phyloP scores from a whole-genome alignment of 352 stramenopile species.

The Pythium chondricola region DNA sequence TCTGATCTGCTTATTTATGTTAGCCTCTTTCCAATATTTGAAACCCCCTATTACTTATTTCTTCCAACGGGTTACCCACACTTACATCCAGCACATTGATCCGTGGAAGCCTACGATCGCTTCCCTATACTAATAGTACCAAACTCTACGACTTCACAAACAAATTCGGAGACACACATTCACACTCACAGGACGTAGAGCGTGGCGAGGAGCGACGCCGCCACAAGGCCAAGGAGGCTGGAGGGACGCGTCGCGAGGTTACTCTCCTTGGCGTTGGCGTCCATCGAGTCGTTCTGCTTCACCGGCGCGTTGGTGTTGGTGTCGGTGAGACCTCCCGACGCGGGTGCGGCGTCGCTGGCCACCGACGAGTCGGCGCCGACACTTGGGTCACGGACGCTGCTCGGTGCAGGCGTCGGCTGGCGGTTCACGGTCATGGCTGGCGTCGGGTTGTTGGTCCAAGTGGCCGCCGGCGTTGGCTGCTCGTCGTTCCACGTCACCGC shows the following conservation, averaged over 20 bases:
- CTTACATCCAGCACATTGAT: too few species aligned
- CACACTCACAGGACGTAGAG: slow-evolving; percentile 5
- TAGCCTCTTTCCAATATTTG: too few species aligned
- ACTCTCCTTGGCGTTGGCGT: slow-evolving; percentile 1
- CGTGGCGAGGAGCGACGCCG: not conserved
- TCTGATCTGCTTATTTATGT: too few species aligned
- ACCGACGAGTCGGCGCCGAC: not conserved
- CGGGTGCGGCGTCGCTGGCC: not conserved
- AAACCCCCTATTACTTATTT: too few species aligned
- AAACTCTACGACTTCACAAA: too few species aligned
- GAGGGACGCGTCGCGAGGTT: slow-evolving; percentile 1
- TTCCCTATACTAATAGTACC: too few species aligned
- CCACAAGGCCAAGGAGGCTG: slow-evolving; percentile 3
- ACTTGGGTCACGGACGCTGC: too few species aligned
- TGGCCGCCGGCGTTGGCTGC: not conserved
- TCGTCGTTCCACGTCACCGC: not conserved
- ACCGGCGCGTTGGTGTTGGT: not conserved
- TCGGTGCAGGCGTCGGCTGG: slow-evolving; percentile 4
- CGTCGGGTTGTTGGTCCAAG: not conserved
- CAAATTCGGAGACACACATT: too few species aligned
- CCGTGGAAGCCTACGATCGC: too few species aligned
- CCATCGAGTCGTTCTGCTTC: slow-evolving; percentile 1
- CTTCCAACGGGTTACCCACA: too few species aligned
- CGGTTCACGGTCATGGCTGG: not conserved
- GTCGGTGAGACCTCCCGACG: not conserved